Base-by-base conservation (phyloP, 1,139 yeast species). In the Debaryomyces singareniensis region DNA sequence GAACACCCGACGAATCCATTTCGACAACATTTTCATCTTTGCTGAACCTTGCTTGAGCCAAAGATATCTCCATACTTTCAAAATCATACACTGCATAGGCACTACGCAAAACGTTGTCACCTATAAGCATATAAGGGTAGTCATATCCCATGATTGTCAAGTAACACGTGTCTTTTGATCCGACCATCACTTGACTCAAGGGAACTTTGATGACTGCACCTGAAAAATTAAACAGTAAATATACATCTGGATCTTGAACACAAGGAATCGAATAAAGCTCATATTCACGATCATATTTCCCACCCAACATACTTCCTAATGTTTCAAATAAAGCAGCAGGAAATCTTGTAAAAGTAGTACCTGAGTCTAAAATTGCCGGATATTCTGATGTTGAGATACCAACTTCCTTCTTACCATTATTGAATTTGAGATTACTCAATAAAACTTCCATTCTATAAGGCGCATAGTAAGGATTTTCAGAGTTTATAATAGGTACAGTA, bases 1-100 rank as follows among this genome's bases (percentile, higher is more conserved):
- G 78, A 24, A 75, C 64, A 9, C 10, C 9, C 2, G 61, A 31
- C 2, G 58, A 45, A 2, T 49, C 32, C 21, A 73, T 63, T 2
- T 53, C 57, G 36, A 68, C 73, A 28, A 76, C 62, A 29, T 66
- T 51, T 33, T 64, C 69, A 4, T 55, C 54, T 16, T 46, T 42
- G 6, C 71, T 49, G 28, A 50, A 47, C 32, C 55, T 57, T 5
- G 78, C 80, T 42, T 72, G 84, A 2, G 93, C 96, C 31, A 87
- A 36, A 1, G 80, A 77, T 16, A 86, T 62, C 45, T 77, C 75
- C 32, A 61, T 55, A 38, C 71, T 72, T 20, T 81, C 87, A 39
- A 85, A 58, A 53, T 87, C 93, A 44, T 72, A 85, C 26, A 85
- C 95, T 32, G 78, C 73, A 49, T 86, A 86, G 5, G 84, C 87